phyloP scores from a whole-genome alignment of 768 basidiomycete genomes.

The Neoboletus magnificus region DNA sequence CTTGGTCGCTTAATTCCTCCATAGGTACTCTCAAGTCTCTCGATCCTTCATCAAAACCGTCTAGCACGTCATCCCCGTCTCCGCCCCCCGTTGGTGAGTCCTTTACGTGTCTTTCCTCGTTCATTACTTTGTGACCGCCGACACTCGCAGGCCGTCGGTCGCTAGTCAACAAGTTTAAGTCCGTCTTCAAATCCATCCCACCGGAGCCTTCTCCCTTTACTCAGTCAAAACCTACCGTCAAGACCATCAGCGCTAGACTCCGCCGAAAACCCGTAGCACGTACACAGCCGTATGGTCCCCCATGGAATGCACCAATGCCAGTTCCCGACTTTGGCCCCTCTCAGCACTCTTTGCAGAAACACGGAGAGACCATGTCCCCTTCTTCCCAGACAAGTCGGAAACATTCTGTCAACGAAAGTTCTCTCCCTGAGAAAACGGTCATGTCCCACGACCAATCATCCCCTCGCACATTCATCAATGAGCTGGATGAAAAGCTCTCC shows the following conservation, averaged over 20 bases:
- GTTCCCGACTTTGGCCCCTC: constrained; percentile 1
- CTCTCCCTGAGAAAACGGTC: neutral
- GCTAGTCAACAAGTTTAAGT: constrained; percentile 20
- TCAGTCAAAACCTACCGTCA: constrained; percentile 7
- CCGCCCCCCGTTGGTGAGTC: neutral
- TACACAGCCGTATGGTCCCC: constrained; percentile 38
- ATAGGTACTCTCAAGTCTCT: constrained; percentile 6
- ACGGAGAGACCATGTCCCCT: neutral
- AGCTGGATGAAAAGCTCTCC: constrained; percentile 21
- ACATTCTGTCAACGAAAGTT: neutral
- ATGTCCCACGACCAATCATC: constrained; percentile 8
- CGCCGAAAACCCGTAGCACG: constrained; percentile 28
- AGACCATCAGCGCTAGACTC: constrained; percentile 15
- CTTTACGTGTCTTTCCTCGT: neutral
- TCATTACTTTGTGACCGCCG: neutral
- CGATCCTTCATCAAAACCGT: neutral
- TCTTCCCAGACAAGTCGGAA: neutral
- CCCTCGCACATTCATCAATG: constrained; percentile 15
- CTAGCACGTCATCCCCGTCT: neutral
- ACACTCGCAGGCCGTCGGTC: constrained; percentile 5
- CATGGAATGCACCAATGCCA: constrained; percentile 35
- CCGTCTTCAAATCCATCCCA: constrained; percentile 18
- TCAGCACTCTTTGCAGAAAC: neutral
- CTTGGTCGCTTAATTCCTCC: neutral
- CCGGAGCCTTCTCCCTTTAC: constrained; percentile 4